phyloP scores from a whole-genome alignment of 805 yeast species.

The Candida germanica region DNA sequence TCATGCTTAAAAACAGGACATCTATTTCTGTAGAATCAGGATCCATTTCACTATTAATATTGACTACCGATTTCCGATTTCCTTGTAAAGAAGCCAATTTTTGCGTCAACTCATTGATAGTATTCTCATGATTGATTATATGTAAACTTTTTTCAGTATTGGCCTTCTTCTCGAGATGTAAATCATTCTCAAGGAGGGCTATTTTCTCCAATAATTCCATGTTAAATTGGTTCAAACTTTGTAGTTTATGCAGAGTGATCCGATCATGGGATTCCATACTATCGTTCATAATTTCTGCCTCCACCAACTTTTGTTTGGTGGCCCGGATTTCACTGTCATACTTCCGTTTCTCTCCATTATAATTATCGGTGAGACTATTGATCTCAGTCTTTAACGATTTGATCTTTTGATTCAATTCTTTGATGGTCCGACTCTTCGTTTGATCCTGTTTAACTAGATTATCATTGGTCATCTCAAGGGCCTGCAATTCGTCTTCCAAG shows the following conservation, averaged over 20 bases:
- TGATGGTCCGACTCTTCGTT: constrained; percentile 3
- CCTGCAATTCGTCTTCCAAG: constrained; percentile 40
- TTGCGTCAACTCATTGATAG: constrained; percentile 19
- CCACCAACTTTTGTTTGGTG: constrained; percentile 31
- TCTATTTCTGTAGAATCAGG: constrained; percentile 12
- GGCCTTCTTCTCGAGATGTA: constrained; percentile 24
- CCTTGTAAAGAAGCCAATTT: constrained; percentile 4
- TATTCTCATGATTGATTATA: constrained; percentile 31
- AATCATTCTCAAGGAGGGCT: constrained; percentile 42
- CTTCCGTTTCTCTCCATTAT: constrained; percentile 20
- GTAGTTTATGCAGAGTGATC: constrained; percentile 29
- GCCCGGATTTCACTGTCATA: constrained; percentile 18
- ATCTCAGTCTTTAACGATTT: constrained; percentile 17
- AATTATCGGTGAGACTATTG: constrained; percentile 14
- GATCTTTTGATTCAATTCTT: constrained; percentile 5
- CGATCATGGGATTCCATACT: constrained; percentile 39
- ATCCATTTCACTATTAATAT: not conserved
- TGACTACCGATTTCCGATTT: not conserved
- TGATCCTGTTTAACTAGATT: constrained; percentile 14
- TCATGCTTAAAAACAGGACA: constrained; percentile 23
- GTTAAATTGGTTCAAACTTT: constrained; percentile 34
- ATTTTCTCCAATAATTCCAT: constrained; percentile 41
- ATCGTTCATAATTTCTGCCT: constrained; percentile 44
- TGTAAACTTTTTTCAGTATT: constrained; percentile 24
- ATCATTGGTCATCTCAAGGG: constrained; percentile 25